These are phyloP conservation scores for Claviceps purpurea DNA, from an alignment of 2,329 filamentous ascomycete genomes.

Conservation along the genomic window DNA sequence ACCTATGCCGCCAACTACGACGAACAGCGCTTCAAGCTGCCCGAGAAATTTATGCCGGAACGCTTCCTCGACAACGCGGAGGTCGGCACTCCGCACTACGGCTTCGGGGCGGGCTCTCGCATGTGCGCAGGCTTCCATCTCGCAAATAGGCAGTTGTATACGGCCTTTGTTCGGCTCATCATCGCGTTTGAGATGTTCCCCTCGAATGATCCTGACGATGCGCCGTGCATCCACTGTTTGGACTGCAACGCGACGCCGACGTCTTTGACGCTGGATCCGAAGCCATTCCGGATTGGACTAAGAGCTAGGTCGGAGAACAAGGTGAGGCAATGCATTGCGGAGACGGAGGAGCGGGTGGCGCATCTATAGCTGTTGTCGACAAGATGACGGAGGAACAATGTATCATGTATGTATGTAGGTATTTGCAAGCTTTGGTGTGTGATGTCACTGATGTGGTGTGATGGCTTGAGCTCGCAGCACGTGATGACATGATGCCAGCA, in stretches of 20 bases:
- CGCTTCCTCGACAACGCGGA: conserved; percentile 48
- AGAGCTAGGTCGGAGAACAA: conserved; percentile 30
- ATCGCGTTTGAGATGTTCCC: conserved; percentile 42
- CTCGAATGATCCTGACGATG: conserved; percentile 29
- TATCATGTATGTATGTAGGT: too few species aligned
- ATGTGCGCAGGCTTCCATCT: conserved; percentile 53
- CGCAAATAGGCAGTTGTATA: conserved; percentile 50
- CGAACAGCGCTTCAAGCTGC: conserved; percentile 49
- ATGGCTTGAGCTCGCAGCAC: too few species aligned
- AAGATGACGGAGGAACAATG: too few species aligned
- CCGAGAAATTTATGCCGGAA: conserved; percentile 53
- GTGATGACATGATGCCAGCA: too few species aligned
- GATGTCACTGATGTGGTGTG: too few species aligned
- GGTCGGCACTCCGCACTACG: conserved; percentile 46
- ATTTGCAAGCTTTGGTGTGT: too few species aligned
- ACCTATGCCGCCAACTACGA: conserved; percentile 67
- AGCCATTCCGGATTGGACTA: conserved; percentile 47
- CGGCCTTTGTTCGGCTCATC: conserved; percentile 44
- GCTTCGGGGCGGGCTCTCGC: conserved; percentile 47
- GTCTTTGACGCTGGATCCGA: conserved; percentile 46
- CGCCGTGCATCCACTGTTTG: conserved; percentile 41
- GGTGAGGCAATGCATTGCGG: conserved; percentile 38
- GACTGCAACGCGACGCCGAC: conserved; percentile 45
- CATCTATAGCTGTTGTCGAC: conserved; percentile 12
- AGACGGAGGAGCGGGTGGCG: conserved; percentile 37